Evolutionary conservation across 2,329 filamentous ascomycete species (phyloP).

Genomic region (Paradendryphiella salina): DNA sequence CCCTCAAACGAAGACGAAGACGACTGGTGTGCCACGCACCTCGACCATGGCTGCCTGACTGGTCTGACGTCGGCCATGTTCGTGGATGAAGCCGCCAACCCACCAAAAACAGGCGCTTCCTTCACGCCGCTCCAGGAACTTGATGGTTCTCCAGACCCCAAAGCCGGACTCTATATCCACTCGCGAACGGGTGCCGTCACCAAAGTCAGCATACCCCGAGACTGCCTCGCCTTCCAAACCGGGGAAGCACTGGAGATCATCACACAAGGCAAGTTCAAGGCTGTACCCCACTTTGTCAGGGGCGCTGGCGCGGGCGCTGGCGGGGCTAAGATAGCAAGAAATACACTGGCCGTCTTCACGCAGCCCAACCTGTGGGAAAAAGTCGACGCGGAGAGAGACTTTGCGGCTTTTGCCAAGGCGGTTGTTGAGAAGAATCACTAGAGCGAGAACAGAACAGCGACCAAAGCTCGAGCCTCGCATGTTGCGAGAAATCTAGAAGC

Average conservation of each 20-base stretch:
- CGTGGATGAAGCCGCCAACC: conserved; percentile 69
- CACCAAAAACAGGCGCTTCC: conserved; percentile 37
- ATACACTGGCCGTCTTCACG: conserved; percentile 94
- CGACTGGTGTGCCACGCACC: conserved; percentile 90
- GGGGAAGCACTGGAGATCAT: conserved; percentile 90
- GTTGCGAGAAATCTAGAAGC: too few species aligned
- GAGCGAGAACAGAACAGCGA: background rate
- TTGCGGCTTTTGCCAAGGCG: conserved; percentile 72
- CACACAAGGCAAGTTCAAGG: conserved; percentile 86
- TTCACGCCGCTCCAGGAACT: conserved; percentile 69
- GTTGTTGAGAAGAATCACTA: conserved; percentile 54
- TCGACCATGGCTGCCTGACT: conserved; percentile 92
- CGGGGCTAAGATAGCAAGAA: conserved; percentile 57
- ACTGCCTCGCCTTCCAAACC: conserved; percentile 94
- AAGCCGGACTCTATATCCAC: conserved; percentile 90
- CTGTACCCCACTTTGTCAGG: conserved; percentile 92
- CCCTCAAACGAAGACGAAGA: conserved; percentile 61
- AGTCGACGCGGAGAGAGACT: conserved; percentile 71
- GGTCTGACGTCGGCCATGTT: conserved; percentile 96
- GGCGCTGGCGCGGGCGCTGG: conserved; percentile 63
- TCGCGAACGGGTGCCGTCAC: conserved; percentile 78
- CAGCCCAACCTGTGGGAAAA: conserved; percentile 88
- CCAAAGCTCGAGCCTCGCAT: too few species aligned
- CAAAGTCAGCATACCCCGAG: conserved; percentile 89
- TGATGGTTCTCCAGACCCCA: conserved; percentile 74